Base-by-base conservation (phyloP, 2,329 filamentous ascomycete species). In the Trichoderma harzianum region DNA sequence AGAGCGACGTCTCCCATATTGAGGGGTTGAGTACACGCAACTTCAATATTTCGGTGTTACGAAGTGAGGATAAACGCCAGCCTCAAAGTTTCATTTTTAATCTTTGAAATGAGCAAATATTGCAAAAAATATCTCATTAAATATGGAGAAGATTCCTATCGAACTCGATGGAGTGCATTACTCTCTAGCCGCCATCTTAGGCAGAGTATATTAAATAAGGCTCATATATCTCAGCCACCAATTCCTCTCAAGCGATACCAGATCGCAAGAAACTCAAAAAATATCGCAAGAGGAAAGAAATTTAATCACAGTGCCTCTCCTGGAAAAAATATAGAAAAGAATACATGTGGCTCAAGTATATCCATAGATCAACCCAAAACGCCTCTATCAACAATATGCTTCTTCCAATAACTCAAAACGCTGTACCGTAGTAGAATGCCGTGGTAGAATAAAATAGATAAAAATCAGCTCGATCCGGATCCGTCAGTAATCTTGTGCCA, bases 401-500 rank as follows among this genome's bases (percentile, higher is more conserved):
- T 53, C 8, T 21, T 53, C 11, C 47, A 28, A 39, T 18, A 30
- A 39, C 16, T 4, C 5, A 18, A 18, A 18, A 24, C n/a, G 57
- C 57, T 60, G 47, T 14, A 3, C n/a, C n/a, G 21, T 53, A 6
- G n/a, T 53, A 3, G n/a, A 24, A 21, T 47, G 14, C 34, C 6
- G 34, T 36, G 2, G 34, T 43, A n/a, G 39, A 43, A 43, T 43
- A 10, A 43, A 18, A 43, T 7, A 1, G 2, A 21, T 21, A 14
- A 28, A 32, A 34, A 1, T 51, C 39, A 71, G 47, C 12, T 18
- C 26, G 61, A 60, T 12, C 39, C 60, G 14, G 61, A 60, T 12
- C 32, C 61, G 14, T 78, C 79, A 14, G 76, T 82, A 21, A 87
- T 79, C 75, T 85, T 84, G 47, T 81, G 79, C 85, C 84, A 87